phyloP scores from a whole-genome alignment of 2,329 filamentous ascomycete species.

The Tolypocladium guangdongense region DNA sequence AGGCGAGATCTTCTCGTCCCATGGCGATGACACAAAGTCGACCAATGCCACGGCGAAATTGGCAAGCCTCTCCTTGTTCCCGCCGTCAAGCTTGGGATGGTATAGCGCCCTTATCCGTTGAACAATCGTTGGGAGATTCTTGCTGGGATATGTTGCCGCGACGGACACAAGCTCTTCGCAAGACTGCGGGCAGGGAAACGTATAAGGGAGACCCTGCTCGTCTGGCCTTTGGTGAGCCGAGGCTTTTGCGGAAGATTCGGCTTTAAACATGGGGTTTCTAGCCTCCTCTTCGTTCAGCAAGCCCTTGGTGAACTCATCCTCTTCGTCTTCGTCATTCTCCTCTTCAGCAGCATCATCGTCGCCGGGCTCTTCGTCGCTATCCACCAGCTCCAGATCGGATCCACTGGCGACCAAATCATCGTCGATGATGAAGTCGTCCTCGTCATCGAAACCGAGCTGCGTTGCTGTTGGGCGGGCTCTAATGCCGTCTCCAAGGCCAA shows the following conservation, averaged over 20 bases:
- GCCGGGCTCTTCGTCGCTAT: slow-evolving; percentile 41
- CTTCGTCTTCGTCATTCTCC: slow-evolving; percentile 29
- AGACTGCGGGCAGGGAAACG: slow-evolving; percentile 73
- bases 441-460: slow-evolving; percentile 72
- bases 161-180: slow-evolving; percentile 64
- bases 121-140: slow-evolving; percentile 65
- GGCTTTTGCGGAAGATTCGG: slow-evolving; percentile 30
- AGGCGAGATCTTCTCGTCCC: slow-evolving; percentile 30
- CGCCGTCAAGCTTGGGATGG: slow-evolving; percentile 72
- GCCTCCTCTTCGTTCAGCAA: slow-evolving; percentile 50
- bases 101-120: slow-evolving; percentile 88
- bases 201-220: slow-evolving; percentile 60
- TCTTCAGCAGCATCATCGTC: slow-evolving; percentile 31
- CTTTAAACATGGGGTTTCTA: slow-evolving; percentile 39
- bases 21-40: slow-evolving; percentile 45
- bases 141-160: slow-evolving; percentile 46
- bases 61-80: slow-evolving; percentile 74
- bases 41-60: slow-evolving; percentile 57
- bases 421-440: slow-evolving; percentile 88
- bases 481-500: slow-evolving; percentile 49
- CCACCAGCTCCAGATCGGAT: slow-evolving; percentile 53
- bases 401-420: slow-evolving; percentile 78
- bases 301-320: slow-evolving; percentile 64
- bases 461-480: slow-evolving; percentile 44
- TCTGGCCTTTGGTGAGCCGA: slow-evolving; percentile 27